Base-by-base conservation (phyloP, 2,329 filamentous ascomycete species). In the Penicillium expansum region DNA sequence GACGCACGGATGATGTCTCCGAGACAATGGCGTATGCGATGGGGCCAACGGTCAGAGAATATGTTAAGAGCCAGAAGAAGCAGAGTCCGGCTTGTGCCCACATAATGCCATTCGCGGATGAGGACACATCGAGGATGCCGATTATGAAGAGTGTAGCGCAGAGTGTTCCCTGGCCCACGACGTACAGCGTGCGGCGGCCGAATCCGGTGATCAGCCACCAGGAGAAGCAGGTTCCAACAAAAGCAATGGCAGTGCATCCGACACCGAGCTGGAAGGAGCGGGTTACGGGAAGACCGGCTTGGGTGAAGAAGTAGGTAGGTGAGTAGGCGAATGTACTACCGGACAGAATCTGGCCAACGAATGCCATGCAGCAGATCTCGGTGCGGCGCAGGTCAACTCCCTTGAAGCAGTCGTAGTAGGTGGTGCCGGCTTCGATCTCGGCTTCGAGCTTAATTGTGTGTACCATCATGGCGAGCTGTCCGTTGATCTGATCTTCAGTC, bases 41-140 rank as follows among this genome's bases (percentile, higher is more conserved):
- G 0, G 82, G 82, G 0, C 83, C 83, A 13, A 84, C 76, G 1
- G 81, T 80, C 53, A 80, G 76, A 61, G 80, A 80, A 66, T 84
- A 85, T 2, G 79, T 74, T 48, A 85, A 82, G 0, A 80, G 81
- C 66, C 80, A 84, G 48, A 81, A 64, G 52, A 85, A 77, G 35
- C 83, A 76, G 56, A 63, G 68, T 4, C 75, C 74, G 9, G 77
- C 81, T 3, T 60, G 74, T 61, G 62, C 65, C 66, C 69, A 71
- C 60, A 65, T 68, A 1, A 72, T 73, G 0, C 61, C 57, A 8
- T 52, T 48, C 9, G 66, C 51, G 0, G 63, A 60, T 22, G 65
- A 61, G 2, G 66, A 16, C 7, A 43, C 58, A 10, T 65, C 68
- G 16, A 72, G 50, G 11, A 68, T 60, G 1, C 66, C 71, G 43